A percentile compares a stretch with the other conserved stretches of the same genome.
phyloP scores from a whole-genome alignment of 768 basidiomycete genomes.

The Rhizopogon roseolus region DNA sequence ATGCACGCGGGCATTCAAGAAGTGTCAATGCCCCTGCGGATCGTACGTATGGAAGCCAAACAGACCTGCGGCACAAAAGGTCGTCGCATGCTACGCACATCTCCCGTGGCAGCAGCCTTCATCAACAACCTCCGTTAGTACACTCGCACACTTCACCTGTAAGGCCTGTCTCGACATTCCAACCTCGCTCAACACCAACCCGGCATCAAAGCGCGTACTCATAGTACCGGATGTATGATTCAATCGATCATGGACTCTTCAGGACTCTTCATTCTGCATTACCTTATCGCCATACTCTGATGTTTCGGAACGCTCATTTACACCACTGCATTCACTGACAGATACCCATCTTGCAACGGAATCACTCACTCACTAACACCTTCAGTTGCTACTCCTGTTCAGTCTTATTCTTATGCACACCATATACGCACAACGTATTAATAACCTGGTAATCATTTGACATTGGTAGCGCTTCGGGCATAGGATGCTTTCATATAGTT shows the following conservation, averaged over 20 bases:
- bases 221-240: conserved; percentile 8
- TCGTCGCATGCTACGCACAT: conserved; percentile 7
- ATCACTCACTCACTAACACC: not conserved
- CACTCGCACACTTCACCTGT: conserved; percentile 2
- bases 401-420: conserved; percentile 2
- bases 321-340: conserved; percentile 14
- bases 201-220: conserved; percentile 17
- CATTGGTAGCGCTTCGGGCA: not conserved
- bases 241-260: not conserved
- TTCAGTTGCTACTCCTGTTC: not conserved
- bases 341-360: conserved; percentile 21
- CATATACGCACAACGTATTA: conserved; percentile 4
- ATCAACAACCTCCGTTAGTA: conserved; percentile 17
- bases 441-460: not conserved
- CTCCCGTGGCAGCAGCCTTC: conserved; percentile 6
- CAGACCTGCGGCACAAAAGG: conserved; percentile 11
- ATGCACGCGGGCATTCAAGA: conserved; percentile 12
- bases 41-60: conserved; percentile 12
- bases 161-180: conserved; percentile 13
- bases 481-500: not conserved
- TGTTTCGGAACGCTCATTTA: conserved; percentile 10
- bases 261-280: conserved; percentile 10
- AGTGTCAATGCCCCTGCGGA: conserved; percentile 8
- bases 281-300: not conserved
- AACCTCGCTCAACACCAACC: conserved; percentile 8